Conservation (phyloP, 2,329 filamentous ascomycete genomes). For the Pseudogymnoascus sp. region DNA sequence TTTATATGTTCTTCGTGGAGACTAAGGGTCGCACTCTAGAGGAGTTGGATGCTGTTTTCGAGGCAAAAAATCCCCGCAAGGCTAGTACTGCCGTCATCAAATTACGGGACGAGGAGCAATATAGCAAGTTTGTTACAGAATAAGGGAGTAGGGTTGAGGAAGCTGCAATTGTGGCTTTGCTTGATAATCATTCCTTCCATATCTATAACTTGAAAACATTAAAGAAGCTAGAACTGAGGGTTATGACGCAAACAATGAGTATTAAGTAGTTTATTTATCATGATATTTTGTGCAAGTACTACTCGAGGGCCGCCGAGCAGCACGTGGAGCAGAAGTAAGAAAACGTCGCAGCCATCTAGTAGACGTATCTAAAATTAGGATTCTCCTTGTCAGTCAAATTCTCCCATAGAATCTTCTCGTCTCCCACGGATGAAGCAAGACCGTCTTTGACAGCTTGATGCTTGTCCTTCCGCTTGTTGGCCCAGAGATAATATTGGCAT, state of each 20-base stretch:
- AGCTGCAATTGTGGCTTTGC: no score
- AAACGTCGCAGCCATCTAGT: constrained; percentile 23
- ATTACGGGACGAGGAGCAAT: no score
- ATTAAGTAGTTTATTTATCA: no score
- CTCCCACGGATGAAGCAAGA: constrained; percentile 23
- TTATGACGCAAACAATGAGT: no score
- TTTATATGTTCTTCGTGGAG: constrained; percentile 44
- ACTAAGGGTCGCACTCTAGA: constrained; percentile 44
- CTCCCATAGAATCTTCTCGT: constrained; percentile 37
- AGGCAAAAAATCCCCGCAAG: background rate
- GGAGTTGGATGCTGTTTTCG: constrained; percentile 45
- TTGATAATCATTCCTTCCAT: no score
- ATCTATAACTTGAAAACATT: no score
- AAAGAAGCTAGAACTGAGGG: no score
- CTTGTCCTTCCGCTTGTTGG: constrained; percentile 33
- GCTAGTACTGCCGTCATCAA: no score
- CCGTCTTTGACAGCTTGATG: constrained; percentile 28
- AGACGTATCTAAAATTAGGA: constrained; percentile 45
- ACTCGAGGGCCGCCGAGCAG: no score
- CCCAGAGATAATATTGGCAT: constrained; percentile 43
- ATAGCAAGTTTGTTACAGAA: no score
- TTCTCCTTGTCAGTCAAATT: constrained; percentile 51
- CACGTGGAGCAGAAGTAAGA: background rate
- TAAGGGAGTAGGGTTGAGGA: no score
- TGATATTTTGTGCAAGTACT: no score